A percentile compares a stretch with the other conserved stretches of the same genome.
These are phyloP conservation scores for Craterostigma plantagineum DNA, from an alignment of 257 asterid species.

Conservation along the genomic window DNA sequence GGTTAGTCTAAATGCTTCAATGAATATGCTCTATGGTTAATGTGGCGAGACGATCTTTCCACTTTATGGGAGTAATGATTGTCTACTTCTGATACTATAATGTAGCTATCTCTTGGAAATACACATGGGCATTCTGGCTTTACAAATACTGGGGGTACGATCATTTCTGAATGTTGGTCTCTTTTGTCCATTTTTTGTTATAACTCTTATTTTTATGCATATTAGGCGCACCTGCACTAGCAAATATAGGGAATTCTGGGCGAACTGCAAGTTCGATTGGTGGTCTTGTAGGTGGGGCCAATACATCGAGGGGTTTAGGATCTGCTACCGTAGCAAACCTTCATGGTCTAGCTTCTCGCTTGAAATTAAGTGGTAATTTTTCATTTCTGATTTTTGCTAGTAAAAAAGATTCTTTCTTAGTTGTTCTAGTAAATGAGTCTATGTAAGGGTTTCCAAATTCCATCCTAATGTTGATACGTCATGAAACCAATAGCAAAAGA, in stretches of 20 bases:
- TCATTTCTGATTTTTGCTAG: no score
- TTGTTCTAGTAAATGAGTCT: no score
- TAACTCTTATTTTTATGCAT: slow-evolving; percentile 17
- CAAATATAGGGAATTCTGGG: slow-evolving; percentile 55
- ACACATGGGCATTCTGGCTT: slow-evolving; percentile 66
- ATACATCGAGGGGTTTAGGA: slow-evolving; percentile 39
- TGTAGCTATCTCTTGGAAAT: slow-evolving; percentile 66
- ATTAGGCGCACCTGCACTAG: slow-evolving; percentile 45
- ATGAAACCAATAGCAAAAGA: no score
- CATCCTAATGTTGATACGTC: no score
- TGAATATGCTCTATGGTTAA: slow-evolving; percentile 5
- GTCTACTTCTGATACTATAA: slow-evolving; percentile 11
- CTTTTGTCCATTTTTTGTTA: slow-evolving; percentile 12
- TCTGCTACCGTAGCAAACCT: slow-evolving; percentile 48
- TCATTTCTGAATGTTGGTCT: background rate
- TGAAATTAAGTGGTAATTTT: slow-evolving; percentile 43
- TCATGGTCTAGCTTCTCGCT: slow-evolving; percentile 63
- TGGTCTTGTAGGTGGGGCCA: slow-evolving; percentile 53
- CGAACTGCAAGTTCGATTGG: slow-evolving; percentile 46
- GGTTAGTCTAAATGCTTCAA: slow-evolving; percentile 4
- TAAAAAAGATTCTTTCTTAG: no score
- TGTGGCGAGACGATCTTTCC: slow-evolving; percentile 6
- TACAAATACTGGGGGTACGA: slow-evolving; percentile 55
- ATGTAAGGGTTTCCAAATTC: no score
- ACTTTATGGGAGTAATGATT: slow-evolving; percentile 1